A percentile compares a stretch with the other conserved stretches of the same genome.
Conservation (phyloP, 306 rosid genomes). For the Quercus berberidifolia region DNA sequence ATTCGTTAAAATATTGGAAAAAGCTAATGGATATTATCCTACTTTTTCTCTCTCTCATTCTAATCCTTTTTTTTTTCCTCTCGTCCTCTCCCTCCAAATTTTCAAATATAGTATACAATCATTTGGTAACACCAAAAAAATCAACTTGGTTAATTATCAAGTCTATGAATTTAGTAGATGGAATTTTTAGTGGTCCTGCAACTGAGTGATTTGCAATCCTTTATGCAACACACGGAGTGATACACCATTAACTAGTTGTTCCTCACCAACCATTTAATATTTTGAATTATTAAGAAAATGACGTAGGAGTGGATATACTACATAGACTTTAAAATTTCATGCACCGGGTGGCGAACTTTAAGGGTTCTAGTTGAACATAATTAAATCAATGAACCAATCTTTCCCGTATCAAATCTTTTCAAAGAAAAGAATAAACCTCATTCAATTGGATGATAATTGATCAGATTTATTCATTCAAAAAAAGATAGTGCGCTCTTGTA, state of each 20-base stretch:
- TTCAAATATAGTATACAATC: too few species aligned
- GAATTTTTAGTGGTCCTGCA: neutral
- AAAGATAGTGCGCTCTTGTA: neutral
- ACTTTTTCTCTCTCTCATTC: too few species aligned
- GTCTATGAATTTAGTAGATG: neutral
- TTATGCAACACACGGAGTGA: neutral
- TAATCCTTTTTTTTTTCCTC: too few species aligned
- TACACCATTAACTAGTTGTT: neutral
- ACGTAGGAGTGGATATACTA: neutral
- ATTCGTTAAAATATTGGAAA: too few species aligned
- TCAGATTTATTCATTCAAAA: neutral
- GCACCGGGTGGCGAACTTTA: neutral
- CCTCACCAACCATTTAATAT: neutral
- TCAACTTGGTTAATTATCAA: slow-evolving; percentile 1
- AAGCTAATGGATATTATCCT: too few species aligned
- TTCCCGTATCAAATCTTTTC: slow-evolving; percentile 2
- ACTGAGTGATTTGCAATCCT: neutral
- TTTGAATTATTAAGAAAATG: neutral
- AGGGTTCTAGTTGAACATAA: neutral
- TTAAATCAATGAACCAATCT: slow-evolving; percentile 2
- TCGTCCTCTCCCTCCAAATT: too few species aligned
- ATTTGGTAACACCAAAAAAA: neutral
- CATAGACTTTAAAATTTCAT: neutral
- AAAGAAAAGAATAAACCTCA: neutral
- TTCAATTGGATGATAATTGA: neutral